phyloP scores from a whole-genome alignment of 1,284 basidiomycete species.

The Leccinum holopus region DNA sequence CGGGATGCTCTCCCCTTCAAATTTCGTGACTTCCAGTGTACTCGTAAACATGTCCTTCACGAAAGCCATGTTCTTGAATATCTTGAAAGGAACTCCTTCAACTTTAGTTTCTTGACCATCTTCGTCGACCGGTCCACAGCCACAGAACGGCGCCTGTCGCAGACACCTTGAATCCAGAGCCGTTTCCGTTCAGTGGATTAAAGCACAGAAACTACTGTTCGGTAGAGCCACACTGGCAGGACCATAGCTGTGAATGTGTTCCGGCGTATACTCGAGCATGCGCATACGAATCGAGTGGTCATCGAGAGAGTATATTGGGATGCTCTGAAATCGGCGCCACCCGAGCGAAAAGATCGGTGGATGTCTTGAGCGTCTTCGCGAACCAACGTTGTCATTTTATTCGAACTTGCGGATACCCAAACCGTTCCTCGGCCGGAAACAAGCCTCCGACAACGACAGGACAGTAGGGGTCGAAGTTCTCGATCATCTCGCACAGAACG shows the following conservation, averaged over 20 bases:
- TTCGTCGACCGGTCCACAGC: slow-evolving; percentile 90
- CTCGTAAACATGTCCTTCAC: slow-evolving; percentile 97
- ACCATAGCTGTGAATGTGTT: slow-evolving; percentile 99
- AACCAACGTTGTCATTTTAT: slow-evolving; percentile 98
- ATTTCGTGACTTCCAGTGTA: slow-evolving; percentile 95
- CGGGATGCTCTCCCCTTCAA: slow-evolving; percentile 94
- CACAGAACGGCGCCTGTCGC: slow-evolving; percentile 90
- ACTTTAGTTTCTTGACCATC: slow-evolving; percentile 98
- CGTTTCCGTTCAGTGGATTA: slow-evolving; percentile 74
- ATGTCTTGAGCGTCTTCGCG: slow-evolving; percentile 91
- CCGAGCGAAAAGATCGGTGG: slow-evolving; percentile 94
- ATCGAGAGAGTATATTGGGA: slow-evolving; percentile 96
- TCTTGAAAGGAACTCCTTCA: slow-evolving; percentile 94
- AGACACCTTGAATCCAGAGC: slow-evolving; percentile 82
- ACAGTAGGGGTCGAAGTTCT: slow-evolving; percentile 89
- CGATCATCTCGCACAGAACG: slow-evolving; percentile 91
- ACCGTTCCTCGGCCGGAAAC: slow-evolving; percentile 87
- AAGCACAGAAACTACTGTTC: slow-evolving; percentile 98
- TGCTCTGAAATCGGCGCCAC: slow-evolving; percentile 94
- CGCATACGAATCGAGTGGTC: slow-evolving; percentile 98
- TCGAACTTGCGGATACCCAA: slow-evolving; percentile 93
- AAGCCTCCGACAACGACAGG: slow-evolving; percentile 94
- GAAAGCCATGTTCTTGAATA: slow-evolving; percentile 99
- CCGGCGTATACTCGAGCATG: slow-evolving; percentile 99
- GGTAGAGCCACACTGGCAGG: slow-evolving; percentile 71